phyloP scores from a whole-genome alignment of 83 land plant species.

The Picea abies region DNA sequence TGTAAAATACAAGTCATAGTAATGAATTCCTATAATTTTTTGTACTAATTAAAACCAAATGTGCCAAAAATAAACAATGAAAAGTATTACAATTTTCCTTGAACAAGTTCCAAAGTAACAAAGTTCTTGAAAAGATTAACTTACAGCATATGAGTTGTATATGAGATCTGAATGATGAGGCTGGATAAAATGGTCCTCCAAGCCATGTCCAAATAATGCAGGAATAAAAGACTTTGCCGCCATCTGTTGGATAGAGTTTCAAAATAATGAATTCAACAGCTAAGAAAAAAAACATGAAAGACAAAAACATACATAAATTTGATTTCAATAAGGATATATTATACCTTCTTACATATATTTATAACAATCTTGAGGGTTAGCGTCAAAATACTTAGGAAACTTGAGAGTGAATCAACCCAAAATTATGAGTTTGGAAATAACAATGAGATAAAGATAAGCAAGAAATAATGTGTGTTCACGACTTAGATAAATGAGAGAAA shows the following conservation, averaged over 20 bases:
- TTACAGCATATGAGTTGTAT: conserved; percentile 84
- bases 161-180: conserved; percentile 97
- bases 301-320: neutral
- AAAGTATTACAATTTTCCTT: neutral
- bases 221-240: conserved; percentile 90
- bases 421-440: too few relatives aligned
- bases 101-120: neutral
- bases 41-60: too few relatives aligned
- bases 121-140: conserved; percentile 1
- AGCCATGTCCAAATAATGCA: conserved; percentile 91
- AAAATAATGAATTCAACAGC: neutral
- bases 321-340: too few relatives aligned
- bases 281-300: neutral
- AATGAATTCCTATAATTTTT: too few relatives aligned
- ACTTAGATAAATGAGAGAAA: too few relatives aligned
- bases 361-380: too few relatives aligned
- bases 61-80: neutral
- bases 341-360: too few relatives aligned
- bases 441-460: too few relatives aligned
- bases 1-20: neutral
- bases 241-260: conserved; percentile 41
- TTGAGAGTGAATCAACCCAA: too few relatives aligned
- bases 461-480: too few relatives aligned
- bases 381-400: too few relatives aligned
- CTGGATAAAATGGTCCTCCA: conserved; percentile 88